These are phyloP conservation scores for Trichoderma brevicompactum DNA, from an alignment of 2,329 filamentous ascomycete species.

Conservation along the genomic window DNA sequence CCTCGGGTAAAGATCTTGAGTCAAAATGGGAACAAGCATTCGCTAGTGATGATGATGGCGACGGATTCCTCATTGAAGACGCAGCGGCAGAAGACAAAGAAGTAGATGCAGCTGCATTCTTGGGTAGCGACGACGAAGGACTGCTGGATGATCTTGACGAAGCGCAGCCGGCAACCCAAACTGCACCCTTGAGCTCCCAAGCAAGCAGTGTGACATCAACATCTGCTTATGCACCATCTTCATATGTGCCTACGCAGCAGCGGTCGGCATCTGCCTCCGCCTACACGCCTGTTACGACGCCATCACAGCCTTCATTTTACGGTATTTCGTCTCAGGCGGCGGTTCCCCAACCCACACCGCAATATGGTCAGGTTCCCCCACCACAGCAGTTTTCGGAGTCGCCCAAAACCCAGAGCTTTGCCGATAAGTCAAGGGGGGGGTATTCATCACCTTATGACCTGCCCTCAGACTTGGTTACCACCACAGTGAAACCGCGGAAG, in stretches of 20 bases:
- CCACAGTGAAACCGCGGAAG: conserved; percentile 67
- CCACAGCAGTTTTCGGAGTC: conserved; percentile 48
- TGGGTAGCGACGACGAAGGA: conserved; percentile 83
- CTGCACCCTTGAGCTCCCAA: conserved; percentile 28
- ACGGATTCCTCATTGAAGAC: conserved; percentile 65
- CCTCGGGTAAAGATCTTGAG: conserved; percentile 66
- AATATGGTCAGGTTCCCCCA: conserved; percentile 46
- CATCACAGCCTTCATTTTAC: conserved; percentile 8
- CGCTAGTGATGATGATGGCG: conserved; percentile 74
- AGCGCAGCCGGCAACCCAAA: conserved; percentile 38
- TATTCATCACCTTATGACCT: conserved; percentile 96
- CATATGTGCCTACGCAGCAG: conserved; percentile 26
- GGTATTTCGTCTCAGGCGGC: conserved; percentile 11
- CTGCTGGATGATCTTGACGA: conserved; percentile 74
- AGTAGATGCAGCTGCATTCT: conserved; percentile 67
- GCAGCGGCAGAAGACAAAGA: conserved; percentile 48
- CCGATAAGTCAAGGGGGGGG: conserved; percentile 85
- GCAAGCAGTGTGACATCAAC: not conserved
- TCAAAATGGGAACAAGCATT: conserved; percentile 85
- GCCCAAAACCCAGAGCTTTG: conserved; percentile 78
- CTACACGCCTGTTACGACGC: conserved; percentile 27
- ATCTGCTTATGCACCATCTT: conserved; percentile 6
- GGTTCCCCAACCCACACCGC: conserved; percentile 37
- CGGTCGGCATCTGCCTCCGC: conserved; percentile 19
- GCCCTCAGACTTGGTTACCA: conserved; percentile 73